Evolutionary conservation across 257 asterid species (phyloP), one percentile per base, ranked within the genome.

Genomic region (Salvia splendens): DNA sequence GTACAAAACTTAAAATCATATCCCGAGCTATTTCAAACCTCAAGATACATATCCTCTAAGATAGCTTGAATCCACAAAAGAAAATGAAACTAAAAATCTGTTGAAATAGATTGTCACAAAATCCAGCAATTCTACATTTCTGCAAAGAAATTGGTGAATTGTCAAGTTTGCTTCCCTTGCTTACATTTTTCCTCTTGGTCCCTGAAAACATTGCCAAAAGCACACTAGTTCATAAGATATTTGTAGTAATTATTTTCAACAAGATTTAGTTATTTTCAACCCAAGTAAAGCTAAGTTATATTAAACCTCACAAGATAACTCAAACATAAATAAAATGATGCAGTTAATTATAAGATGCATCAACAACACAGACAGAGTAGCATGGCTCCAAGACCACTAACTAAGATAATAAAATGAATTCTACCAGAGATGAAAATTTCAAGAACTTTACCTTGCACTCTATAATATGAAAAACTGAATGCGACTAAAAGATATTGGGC

Each of bases 131-230:
- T 57, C 63, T 86, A 83, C 45, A 91, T 52, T 64, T 87, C 98
- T 14, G 94, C 90, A 65, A 91, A 91, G 80, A 91, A 91, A 56
- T 49, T 84, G 77, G 40, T 55, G 90, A 66, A 66, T 61, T 75
- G 73, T 78, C 58, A 14, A 72, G 40, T 45, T 71, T 73, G 17
- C 67, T 74, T 33, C 89, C 80, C 74, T 81, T 82, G 71, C 64
- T 75, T 15, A 61, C 67, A 38, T 63, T 77, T 71, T 83, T 89
- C 78, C 76, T 80, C 80, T 88, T 88, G 51, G 84, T 79, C 73
- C 91, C 97, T 91, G 83, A 71, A 81, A 62, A 75, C 53, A 72
- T 42, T 5, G 36, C 62, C 71, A 60, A 69, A 70, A 15, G 47
- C 38, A 51, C 51, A 33, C 9, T 5, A 49, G 32, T 46, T 58